Conservation (phyloP, 352 stramenopile species). For the Phytophthora kernoviae region DNA sequence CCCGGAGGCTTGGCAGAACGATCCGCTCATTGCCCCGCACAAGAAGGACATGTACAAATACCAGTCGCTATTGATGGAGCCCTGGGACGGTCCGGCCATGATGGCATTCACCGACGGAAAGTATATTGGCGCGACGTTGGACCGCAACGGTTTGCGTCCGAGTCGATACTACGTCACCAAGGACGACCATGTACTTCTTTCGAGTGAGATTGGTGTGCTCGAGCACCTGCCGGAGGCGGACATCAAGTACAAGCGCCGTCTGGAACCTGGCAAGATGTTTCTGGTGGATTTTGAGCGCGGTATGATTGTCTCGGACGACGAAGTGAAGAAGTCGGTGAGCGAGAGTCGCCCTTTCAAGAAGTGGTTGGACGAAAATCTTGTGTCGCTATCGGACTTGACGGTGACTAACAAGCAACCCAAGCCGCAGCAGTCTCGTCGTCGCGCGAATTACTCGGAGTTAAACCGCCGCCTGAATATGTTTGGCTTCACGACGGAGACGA, state of each 20-base stretch:
- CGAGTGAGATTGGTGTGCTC: slow-evolving; percentile 95
- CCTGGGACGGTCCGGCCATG: slow-evolving; percentile 98
- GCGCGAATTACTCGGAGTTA: slow-evolving; percentile 59
- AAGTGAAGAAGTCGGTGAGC: slow-evolving; percentile 95
- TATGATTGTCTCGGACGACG: slow-evolving; percentile 94
- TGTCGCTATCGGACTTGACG: slow-evolving; percentile 86
- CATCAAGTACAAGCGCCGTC: slow-evolving; percentile 94
- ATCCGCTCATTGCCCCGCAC: slow-evolving; percentile 87
- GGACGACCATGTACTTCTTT: slow-evolving; percentile 95
- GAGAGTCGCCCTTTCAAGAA: slow-evolving; percentile 89
- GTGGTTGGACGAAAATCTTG: slow-evolving; percentile 92
- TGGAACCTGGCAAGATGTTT: slow-evolving; percentile 98
- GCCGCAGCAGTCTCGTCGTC: slow-evolving; percentile 32
- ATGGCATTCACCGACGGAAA: slow-evolving; percentile 96
- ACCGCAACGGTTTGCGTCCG: slow-evolving; percentile 96
- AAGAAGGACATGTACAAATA: slow-evolving; percentile 99
- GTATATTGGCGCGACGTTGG: slow-evolving; percentile 96
- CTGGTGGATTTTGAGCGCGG: slow-evolving; percentile 96
- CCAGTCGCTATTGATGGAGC: slow-evolving; percentile 97
- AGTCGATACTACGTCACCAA: slow-evolving; percentile 97
- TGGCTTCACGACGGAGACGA: slow-evolving; percentile 95
- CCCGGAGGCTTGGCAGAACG: slow-evolving; percentile 97
- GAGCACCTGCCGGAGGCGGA: slow-evolving; percentile 90
- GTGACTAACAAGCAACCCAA: slow-evolving; percentile 24
- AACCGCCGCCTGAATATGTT: slow-evolving; percentile 96